Base-by-base conservation (phyloP, 2,329 filamentous ascomycete genomes). In the Zelopaecilomyces penicillatus region DNA sequence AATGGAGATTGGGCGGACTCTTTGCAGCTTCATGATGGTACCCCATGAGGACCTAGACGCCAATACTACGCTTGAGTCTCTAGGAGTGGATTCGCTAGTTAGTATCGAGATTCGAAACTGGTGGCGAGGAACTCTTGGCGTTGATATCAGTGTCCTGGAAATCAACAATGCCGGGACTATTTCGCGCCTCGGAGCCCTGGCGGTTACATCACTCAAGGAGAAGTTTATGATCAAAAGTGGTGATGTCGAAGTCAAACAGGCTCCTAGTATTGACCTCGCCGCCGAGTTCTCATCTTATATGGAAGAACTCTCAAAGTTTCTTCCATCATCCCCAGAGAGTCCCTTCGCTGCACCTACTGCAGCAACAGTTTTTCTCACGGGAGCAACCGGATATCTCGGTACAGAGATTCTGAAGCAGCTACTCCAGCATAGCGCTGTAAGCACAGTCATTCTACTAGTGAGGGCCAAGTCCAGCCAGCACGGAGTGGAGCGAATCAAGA, bases 311-410 rank as follows among this genome's bases (percentile, higher is more conserved):
- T 19, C 19, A 19, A 19, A 19, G 19, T 19, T 19, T 19, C 19
- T 19, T 19, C 19, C 19, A 19, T 19, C 19, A 19, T 19, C 19
- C 19, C 19, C 19, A 19, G 19, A 19, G 19, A 19, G 19, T 19
- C 19, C 19, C 19, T 19, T 19, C 19, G 2, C 19, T 19, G 19
- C 19, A 3, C 19, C 19, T 19, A 19, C 19, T 19, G 19, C 19
- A 35, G 44, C 44, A 8, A 30, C 30, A 5, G 40, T 55, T 27
- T 45, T 50, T 41, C 37, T 54, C 4, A 55, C 52, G 5, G 53
- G 52, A 5, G 46, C 49, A 1, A 52, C 49, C 10, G 52, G 53
- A 3, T 54, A 46, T 31, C 35, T 54, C 31, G 43, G 56, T 6
- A 38, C 35, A 6, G 42, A 47, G 19, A 41, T 45, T 19, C 39